Base-by-base conservation (phyloP, 305 asterid genomes). In the Rubia occidens region DNA sequence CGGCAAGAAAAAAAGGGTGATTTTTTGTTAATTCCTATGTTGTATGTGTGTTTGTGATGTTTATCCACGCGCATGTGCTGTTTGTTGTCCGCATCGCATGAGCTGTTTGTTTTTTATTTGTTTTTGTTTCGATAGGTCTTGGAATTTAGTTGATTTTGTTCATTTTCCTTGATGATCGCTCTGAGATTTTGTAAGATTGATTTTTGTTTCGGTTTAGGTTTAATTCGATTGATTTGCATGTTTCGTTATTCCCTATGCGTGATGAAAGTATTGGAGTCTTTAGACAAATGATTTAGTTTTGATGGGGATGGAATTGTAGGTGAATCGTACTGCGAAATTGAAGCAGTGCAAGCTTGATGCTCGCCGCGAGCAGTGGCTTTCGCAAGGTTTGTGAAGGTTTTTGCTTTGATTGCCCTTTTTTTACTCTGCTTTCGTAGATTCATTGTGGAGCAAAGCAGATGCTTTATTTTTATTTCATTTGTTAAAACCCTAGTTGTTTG, bases 351-450 rank as follows among this genome's bases (percentile, higher is more conserved):
- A 91, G 78, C 93, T 82, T 56, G 93, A 85, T 78, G 97, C 91
- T 64, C 93, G 93, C 43, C 88, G 96, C 2, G 93, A 89, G 77
- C 97, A 91, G 81, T 89, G 93, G 95, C 89, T 88, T 76, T 91
- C 96, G 73, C 94, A 84, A 80, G 96, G 97, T 91, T 69, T 77
- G 75, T 73, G 74, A 67, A 66, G 67, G 72, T 71, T 54, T 51
- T 11, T 59, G 15, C 58, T 74, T 68, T 66, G 21, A 15, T 39
- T 65, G 39, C 20, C 2, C 0, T 51, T 68, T 53, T 39, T 35
- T 65, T 54, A 39, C 11, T n/a, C 26, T 64, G 26, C 8, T 39
- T 44, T 5, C 11, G 40, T 69, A 26, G 43, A 13, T 44, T 39
- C 21, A 37, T 53, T 42, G 32, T 44, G 15, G 26, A 21, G 15